These are phyloP conservation scores for Trichoderma asperelloides DNA, from an alignment of 495 filamentous ascomycete species.

Conservation along the genomic window DNA sequence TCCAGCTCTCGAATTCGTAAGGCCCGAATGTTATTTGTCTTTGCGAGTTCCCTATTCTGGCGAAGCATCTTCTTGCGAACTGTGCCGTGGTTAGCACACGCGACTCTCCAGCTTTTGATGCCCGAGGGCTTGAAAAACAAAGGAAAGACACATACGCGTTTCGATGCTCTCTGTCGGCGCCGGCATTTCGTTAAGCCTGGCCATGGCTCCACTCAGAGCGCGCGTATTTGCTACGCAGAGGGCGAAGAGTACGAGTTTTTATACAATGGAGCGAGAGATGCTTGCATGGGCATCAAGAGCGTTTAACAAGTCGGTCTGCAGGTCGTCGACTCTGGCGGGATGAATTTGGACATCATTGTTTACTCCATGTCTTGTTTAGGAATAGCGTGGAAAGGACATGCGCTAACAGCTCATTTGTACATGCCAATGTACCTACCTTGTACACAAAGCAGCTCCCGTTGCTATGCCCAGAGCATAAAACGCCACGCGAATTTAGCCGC, in stretches of 20 bases:
- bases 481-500: neutral
- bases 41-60: constrained; percentile 90
- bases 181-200: constrained; percentile 78
- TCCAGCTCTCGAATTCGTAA: constrained; percentile 82
- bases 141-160: constrained; percentile 53
- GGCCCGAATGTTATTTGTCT: constrained; percentile 84
- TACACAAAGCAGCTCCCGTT: neutral
- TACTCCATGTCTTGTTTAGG: constrained; percentile 1
- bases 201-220: constrained; percentile 51
- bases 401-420: neutral
- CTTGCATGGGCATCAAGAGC: neutral
- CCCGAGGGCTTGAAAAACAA: neutral
- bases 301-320: constrained; percentile 2
- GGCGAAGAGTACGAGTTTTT: neutral
- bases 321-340: neutral
- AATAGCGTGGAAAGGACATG: neutral
- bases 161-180: constrained; percentile 67
- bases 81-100: constrained; percentile 25
- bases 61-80: constrained; percentile 81
- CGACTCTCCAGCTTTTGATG: neutral
- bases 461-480: neutral
- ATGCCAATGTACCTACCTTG: neutral
- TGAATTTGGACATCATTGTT: constrained; percentile 1
- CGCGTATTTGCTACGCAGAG: neutral
- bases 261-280: neutral